These are phyloP conservation scores for Coleophoma crateriformis DNA, from an alignment of 2,329 filamentous ascomycete genomes.

Conservation along the genomic window DNA sequence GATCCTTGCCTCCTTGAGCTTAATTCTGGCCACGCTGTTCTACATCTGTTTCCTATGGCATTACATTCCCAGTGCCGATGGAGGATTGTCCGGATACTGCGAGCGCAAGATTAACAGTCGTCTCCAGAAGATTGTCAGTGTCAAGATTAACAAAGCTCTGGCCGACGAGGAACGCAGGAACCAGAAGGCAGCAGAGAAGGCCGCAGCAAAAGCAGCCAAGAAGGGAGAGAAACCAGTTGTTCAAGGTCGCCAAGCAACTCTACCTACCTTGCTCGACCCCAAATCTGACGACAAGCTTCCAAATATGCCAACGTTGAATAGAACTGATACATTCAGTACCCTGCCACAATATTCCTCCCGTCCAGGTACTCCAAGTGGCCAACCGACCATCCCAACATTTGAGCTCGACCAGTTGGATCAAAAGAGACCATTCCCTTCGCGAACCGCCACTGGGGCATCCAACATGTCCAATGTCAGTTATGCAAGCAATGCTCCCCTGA, in stretches of 20 bases:
- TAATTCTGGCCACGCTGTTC: conserved; percentile 70
- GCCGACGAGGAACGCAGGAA: conserved; percentile 67
- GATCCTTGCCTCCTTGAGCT: conserved; percentile 71
- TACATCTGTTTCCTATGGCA: conserved; percentile 90
- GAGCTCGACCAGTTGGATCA: conserved; percentile 49
- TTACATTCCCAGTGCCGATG: conserved; percentile 79
- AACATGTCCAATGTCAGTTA: conserved; percentile 48
- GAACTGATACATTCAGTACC: conserved; percentile 56
- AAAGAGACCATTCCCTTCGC: conserved; percentile 40
- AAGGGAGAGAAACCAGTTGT: conserved; percentile 43
- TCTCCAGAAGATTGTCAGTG: conserved; percentile 76
- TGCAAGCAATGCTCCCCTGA: conserved; percentile 57
- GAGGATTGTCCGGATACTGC: conserved; percentile 79
- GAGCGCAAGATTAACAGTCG: conserved; percentile 85
- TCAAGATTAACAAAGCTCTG: conserved; percentile 83
- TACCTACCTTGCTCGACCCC: conserved; percentile 55
- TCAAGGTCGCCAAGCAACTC: conserved; percentile 55
- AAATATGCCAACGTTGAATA: conserved; percentile 51
- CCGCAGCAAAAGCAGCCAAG: conserved; percentile 38
- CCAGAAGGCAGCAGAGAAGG: conserved; percentile 41
- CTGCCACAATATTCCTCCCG: conserved; percentile 58
- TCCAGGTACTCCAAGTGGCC: conserved; percentile 44
- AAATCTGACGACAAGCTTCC: conserved; percentile 47
- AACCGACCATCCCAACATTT: conserved; percentile 32
- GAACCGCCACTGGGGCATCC: conserved; percentile 50